Conservation (phyloP, 2,329 filamentous ascomycete species). For the Trichoderma gracile region DNA sequence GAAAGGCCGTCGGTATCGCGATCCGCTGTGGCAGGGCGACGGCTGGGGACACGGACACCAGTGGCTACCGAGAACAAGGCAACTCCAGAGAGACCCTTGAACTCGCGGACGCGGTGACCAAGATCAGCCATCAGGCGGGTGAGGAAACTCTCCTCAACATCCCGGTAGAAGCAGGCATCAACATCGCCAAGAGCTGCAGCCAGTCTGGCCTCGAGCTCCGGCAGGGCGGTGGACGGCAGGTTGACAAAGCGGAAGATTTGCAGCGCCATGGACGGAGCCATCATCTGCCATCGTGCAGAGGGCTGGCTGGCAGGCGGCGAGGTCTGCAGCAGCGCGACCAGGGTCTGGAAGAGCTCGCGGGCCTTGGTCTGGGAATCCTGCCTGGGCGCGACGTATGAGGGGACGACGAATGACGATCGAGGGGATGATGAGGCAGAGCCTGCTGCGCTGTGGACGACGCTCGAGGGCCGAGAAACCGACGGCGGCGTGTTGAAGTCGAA, state of each 20-base stretch:
- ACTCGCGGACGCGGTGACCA: conserved; percentile 52
- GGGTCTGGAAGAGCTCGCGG: conserved; percentile 53
- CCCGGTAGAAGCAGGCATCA: conserved; percentile 47
- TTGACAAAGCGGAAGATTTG: conserved; percentile 61
- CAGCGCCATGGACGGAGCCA: conserved; percentile 56
- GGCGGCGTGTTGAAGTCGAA: conserved; percentile 52
- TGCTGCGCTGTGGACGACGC: conserved; percentile 52
- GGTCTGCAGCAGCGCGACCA: conserved; percentile 57
- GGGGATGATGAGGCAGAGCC: conserved; percentile 55
- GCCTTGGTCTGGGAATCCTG: conserved; percentile 48
- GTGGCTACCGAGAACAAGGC: conserved; percentile 58
- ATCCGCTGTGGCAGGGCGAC: conserved; percentile 41
- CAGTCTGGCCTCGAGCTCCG: conserved; percentile 53
- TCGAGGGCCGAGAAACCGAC: conserved; percentile 52
- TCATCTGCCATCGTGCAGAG: conserved; percentile 52
- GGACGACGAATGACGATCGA: conserved; percentile 48
- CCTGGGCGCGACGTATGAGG: conserved; percentile 42
- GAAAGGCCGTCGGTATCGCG: conserved; percentile 39
- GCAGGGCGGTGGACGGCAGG: conserved; percentile 50
- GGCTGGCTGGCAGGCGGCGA: conserved; percentile 46
- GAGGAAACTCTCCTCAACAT: conserved; percentile 53
- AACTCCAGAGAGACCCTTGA: conserved; percentile 54
- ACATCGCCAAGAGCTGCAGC: conserved; percentile 47
- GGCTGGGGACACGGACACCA: conserved; percentile 48
- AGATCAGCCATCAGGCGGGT: conserved; percentile 52